Base-by-base conservation (phyloP, 176 grass and related monocot species). In the Eremochloa ophiuroides region DNA sequence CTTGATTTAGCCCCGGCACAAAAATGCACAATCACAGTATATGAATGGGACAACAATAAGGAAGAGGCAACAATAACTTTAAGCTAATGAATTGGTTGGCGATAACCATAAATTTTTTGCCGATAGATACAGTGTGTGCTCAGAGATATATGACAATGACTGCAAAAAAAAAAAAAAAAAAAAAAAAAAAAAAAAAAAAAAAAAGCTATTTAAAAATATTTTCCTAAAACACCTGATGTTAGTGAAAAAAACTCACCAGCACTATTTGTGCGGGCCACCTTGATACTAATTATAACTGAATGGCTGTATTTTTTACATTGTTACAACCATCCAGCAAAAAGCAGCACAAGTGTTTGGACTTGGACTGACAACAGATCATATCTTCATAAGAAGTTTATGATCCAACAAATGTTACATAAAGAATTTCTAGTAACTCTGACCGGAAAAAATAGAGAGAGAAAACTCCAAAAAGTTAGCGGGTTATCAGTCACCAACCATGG, bases 381-480 rank as follows among this genome's bases (percentile, higher is more conserved):
- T 72, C 65, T 64, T 66, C 51, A 66, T 1, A 0, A 44, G 15
- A 64, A 82, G 65, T 62, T 66, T 37, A 66, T 13, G 6, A 38
- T 63, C 65, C 37, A 35, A 74, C 74, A 29, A 33, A 43, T 30
- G 63, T 2, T n/a, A 77, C n/a, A 73, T 17, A 17, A 84, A 27
- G 2, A 67, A 14, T 13, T 6, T 50, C 60, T 85, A 78, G 6
- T 22, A 73, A 64, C 6, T 60, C 67, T 14, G 48, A 39, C 43
- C 11, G 14, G 11, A 16, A 30, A 27, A 65, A 27, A 27, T 8
- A 16, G 14, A 17, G 26, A 9, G 15, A 28, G 44, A 78, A 33
- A 81, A 67, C 3, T 50, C 84, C 76, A 74, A 23, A 6, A 28
- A 28, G 47, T 84, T 72, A 70, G 37, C 34, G 30, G 66, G 28